Percentiles rank a stretch among this genome's conserved stretches.
Evolutionary conservation across 2,329 filamentous ascomycete genomes (phyloP).

Genomic region (Aspergillus sojae): DNA sequence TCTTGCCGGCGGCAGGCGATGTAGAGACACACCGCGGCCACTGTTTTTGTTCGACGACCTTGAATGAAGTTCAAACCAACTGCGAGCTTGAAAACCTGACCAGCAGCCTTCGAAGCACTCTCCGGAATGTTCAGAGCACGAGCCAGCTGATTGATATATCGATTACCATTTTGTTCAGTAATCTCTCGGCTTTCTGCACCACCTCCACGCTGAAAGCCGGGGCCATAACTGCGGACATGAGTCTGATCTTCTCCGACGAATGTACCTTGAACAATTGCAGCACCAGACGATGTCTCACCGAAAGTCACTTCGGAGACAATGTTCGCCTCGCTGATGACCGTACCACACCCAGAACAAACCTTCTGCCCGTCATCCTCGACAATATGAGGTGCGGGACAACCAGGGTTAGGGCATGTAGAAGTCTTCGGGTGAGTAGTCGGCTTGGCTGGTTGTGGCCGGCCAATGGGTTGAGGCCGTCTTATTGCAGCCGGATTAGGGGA

Average conservation of each 20-base stretch:
- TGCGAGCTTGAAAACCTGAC: conserved; percentile 76
- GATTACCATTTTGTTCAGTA: conserved; percentile 48
- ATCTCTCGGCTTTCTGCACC: conserved; percentile 54
- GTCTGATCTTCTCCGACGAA: conserved; percentile 86
- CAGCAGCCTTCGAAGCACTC: conserved; percentile 65
- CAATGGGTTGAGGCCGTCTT: conserved; percentile 38
- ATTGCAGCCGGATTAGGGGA: conserved; percentile 41
- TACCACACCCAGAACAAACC: conserved; percentile 82
- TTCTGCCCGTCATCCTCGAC: conserved; percentile 51
- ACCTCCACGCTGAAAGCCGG: conserved; percentile 50
- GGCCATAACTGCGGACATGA: conserved; percentile 65
- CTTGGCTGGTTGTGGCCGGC: conserved; percentile 32
- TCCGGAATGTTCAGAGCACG: conserved; percentile 54
- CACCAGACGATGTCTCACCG: conserved; percentile 81
- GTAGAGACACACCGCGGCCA: conserved; percentile 89
- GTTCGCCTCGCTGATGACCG: conserved; percentile 79
- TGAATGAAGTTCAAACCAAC: conserved; percentile 77
- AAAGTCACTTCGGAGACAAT: conserved; percentile 93
- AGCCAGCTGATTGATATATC: conserved; percentile 46
- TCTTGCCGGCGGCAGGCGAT: conserved; percentile 79
- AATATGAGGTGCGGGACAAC: conserved; percentile 49
- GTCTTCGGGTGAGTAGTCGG: conserved; percentile 43
- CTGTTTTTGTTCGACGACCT: conserved; percentile 80
- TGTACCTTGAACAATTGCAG: conserved; percentile 86
- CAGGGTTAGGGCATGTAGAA: conserved; percentile 48